phyloP scores from a whole-genome alignment of 805 yeast genomes.

The Zygoascus ofunaensis region DNA sequence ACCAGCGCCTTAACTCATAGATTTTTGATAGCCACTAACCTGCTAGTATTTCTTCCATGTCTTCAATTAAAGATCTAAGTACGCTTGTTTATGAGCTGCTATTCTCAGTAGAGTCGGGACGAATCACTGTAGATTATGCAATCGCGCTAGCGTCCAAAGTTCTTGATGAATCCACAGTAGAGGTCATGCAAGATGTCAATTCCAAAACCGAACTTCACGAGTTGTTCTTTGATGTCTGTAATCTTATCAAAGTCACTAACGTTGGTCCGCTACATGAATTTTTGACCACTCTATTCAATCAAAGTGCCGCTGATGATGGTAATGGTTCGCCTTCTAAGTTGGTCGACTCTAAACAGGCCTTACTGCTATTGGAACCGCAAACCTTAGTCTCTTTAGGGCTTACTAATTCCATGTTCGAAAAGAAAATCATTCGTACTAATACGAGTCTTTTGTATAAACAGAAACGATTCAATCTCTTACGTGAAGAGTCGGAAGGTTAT shows the following conservation, averaged over 20 bases:
- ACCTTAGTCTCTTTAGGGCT: constrained; percentile 20
- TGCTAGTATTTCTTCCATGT: background rate
- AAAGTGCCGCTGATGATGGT: background rate
- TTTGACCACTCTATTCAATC: background rate
- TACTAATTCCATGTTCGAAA: constrained; percentile 28
- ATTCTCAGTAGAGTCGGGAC: constrained; percentile 3
- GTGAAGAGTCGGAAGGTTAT: constrained; percentile 75
- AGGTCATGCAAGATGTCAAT: background rate
- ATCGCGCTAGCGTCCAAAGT: background rate
- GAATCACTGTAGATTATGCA: constrained; percentile 8
- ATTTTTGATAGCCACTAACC: too few relatives aligned
- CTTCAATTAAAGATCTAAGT: constrained; percentile 1
- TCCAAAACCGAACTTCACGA: background rate
- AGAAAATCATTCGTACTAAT: constrained; percentile 34
- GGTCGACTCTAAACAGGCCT: background rate
- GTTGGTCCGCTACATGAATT: background rate
- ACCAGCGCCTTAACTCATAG: too few relatives aligned
- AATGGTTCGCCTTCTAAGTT: too few relatives aligned
- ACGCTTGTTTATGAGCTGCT: constrained; percentile 14
- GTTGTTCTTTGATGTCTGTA: background rate
- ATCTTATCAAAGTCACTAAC: background rate
- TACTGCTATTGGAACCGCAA: constrained; percentile 22
- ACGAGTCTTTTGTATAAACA: constrained; percentile 38
- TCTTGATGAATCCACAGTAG: background rate
- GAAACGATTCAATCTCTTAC: constrained; percentile 53